These are phyloP conservation scores for Eragrostis nindensis DNA, from an alignment of 176 grass and related monocot genomes.

Conservation along the genomic window DNA sequence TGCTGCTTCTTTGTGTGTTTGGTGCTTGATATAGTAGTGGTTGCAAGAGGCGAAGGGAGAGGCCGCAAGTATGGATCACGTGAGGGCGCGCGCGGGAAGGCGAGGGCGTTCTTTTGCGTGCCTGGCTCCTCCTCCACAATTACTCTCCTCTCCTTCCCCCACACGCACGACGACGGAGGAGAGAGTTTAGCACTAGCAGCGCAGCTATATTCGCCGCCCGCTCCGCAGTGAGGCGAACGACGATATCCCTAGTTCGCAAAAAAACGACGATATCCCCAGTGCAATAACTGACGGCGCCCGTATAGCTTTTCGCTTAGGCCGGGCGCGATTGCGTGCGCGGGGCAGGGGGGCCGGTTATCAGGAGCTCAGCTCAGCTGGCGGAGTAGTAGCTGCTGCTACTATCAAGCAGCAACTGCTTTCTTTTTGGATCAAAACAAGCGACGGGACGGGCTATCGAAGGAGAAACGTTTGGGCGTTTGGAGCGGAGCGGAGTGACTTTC, in stretches of 20 bases:
- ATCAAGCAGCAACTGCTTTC: neutral
- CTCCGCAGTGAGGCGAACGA: no score
- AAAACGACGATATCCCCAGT: constrained; percentile 13
- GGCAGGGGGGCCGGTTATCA: neutral
- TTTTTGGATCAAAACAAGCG: constrained; percentile 3
- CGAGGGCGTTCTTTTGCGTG: constrained; percentile 44
- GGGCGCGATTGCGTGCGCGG: neutral
- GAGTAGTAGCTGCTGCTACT: neutral
- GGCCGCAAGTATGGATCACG: constrained; percentile 42
- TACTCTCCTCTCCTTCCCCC: constrained; percentile 23
- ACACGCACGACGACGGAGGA: neutral
- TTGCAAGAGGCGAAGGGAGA: neutral
- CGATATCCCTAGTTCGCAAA: no score
- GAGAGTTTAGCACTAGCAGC: neutral
- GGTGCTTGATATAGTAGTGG: constrained; percentile 16
- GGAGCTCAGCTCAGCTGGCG: neutral
- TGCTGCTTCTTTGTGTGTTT: neutral
- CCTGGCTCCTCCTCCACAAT: constrained; percentile 32
- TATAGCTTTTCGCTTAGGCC: neutral
- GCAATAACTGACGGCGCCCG: constrained; percentile 37
- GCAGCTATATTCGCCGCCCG: constrained; percentile 21
- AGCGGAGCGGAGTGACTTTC: neutral
- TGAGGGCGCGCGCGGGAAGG: constrained; percentile 27
- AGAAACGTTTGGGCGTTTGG: constrained; percentile 3
- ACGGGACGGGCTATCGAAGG: neutral